A percentile compares a stretch with the other conserved stretches of the same genome.
phyloP scores from a whole-genome alignment of 108 stramenopile genomes.

The Cyclotella atomus region DNA sequence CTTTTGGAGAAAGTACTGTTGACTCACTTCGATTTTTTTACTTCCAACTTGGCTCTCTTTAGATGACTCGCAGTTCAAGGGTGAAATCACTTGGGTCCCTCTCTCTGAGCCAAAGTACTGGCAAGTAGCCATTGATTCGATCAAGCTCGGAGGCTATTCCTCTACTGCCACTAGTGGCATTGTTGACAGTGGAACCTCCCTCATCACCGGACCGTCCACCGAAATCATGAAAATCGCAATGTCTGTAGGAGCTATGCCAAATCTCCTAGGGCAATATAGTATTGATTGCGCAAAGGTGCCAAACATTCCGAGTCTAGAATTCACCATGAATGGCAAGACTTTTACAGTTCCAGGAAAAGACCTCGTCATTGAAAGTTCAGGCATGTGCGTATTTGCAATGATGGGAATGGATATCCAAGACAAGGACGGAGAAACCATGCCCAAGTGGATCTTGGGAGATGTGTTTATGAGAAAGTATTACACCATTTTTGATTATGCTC shows the following conservation, averaged over 20 bases:
- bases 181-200: constrained; percentile 92
- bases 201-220: constrained; percentile 85
- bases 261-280: constrained; percentile 92
- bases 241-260: constrained; percentile 85
- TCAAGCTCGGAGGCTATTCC: constrained; percentile 63
- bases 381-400: constrained; percentile 93
- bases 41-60: background rate
- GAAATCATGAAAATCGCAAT: constrained; percentile 72
- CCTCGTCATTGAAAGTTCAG: constrained; percentile 86
- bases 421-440: constrained; percentile 41
- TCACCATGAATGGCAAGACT: constrained; percentile 79
- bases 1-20: background rate
- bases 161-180: constrained; percentile 67
- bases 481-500: constrained; percentile 90
- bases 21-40: background rate
- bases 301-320: constrained; percentile 75
- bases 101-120: constrained; percentile 90
- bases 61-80: constrained; percentile 75
- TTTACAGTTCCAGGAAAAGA: constrained; percentile 83
- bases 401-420: constrained; percentile 94
- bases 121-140: constrained; percentile 81
- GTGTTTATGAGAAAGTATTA: constrained; percentile 97
- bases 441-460: constrained; percentile 97
- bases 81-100: constrained; percentile 79
- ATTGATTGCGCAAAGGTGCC: constrained; percentile 82